These are phyloP conservation scores for button mushroom (Agaricus bisporus) DNA, from an alignment of 768 basidiomycete genomes.

Conservation along the genomic window DNA sequence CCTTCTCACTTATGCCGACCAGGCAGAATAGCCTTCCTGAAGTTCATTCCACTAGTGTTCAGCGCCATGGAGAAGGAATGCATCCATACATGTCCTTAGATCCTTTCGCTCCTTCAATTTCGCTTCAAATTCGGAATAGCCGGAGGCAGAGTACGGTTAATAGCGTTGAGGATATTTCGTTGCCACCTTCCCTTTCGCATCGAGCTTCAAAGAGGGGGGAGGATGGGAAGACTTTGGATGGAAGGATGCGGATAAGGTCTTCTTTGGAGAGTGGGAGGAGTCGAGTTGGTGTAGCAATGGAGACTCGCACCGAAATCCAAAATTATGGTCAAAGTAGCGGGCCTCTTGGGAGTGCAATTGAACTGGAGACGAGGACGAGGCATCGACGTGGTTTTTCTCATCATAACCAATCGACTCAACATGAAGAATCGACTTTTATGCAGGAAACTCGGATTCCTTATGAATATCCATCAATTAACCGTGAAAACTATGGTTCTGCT, in stretches of 20 bases:
- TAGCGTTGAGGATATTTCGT: conserved; percentile 1
- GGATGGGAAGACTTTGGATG: neutral
- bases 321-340: neutral
- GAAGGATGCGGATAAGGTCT: neutral
- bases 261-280: neutral
- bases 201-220: neutral
- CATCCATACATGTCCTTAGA: conserved; percentile 3
- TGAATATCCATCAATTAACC: too few relatives aligned
- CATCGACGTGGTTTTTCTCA: neutral
- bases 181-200: neutral
- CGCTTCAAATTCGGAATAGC: neutral
- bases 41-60: too few relatives aligned
- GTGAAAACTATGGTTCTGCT: too few relatives aligned
- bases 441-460: too few relatives aligned
- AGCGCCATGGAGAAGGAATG: neutral
- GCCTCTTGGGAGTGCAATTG: neutral
- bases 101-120: conserved; percentile 4
- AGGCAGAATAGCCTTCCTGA: neutral
- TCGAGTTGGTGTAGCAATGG: neutral
- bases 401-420: neutral
- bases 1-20: too few relatives aligned
- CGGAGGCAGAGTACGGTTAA: conserved; percentile 1
- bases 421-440: neutral
- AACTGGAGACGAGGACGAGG: neutral
- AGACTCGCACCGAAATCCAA: neutral